Evolutionary conservation across 2,329 filamentous ascomycete species (phyloP).

Genomic region (Karstenula rhodostoma): DNA sequence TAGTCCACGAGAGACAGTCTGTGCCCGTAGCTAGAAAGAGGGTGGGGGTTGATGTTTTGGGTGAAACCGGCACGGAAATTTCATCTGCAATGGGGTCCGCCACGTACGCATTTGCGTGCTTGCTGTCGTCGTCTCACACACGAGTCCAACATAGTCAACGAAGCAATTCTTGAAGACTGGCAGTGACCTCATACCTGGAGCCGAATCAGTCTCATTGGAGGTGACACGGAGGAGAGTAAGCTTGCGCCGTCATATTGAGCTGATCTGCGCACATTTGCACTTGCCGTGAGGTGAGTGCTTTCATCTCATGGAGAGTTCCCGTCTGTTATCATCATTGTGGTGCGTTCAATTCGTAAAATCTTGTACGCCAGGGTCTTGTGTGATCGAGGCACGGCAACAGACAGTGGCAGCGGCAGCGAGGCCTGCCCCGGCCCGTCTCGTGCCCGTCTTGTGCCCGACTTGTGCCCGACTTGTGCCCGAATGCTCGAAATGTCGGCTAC

Average conservation of each 20-base stretch:
- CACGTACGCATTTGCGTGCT: neutral
- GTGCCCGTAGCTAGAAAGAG: neutral
- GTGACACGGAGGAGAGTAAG: neutral
- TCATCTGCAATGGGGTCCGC: neutral
- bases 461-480: neutral
- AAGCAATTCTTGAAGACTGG: neutral
- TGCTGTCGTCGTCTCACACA: neutral
- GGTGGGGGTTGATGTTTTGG: neutral
- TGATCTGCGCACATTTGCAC: neutral
- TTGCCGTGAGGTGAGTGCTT: neutral
- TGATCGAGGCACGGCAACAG: neutral
- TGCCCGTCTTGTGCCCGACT: neutral
- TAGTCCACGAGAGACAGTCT: neutral
- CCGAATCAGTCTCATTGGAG: neutral
- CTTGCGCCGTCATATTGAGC: neutral
- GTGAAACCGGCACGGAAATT: neutral
- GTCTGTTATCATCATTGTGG: neutral
- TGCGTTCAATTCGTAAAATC: neutral
- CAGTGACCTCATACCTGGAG: neutral
- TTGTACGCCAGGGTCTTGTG: slow-evolving; percentile 12
- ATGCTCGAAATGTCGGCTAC: neutral
- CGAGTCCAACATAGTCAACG: neutral
- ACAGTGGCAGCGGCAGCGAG: slow-evolving; percentile 3
- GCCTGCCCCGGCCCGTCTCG: neutral
- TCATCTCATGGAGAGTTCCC: neutral